A percentile compares a stretch with the other conserved stretches of the same genome.
Evolutionary conservation across 352 stramenopile genomes (phyloP).

Genomic region (Globisporangium paroecandrum): DNA sequence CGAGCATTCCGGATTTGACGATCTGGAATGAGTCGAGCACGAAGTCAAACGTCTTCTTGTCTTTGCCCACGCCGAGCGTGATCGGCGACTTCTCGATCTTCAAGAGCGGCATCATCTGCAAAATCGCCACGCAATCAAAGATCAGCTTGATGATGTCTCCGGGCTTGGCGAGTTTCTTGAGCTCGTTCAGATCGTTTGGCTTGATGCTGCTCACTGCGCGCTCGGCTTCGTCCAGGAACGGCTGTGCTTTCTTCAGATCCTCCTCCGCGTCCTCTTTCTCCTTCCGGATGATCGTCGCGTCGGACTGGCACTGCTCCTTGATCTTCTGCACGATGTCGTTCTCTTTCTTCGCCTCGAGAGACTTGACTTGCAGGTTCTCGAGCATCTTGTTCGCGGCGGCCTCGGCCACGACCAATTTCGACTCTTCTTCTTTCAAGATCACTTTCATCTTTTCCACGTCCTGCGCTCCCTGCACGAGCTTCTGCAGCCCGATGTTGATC

Average conservation of each 20-base stretch:
- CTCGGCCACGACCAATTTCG: slow-evolving; percentile 82
- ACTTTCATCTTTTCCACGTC: slow-evolving; percentile 91
- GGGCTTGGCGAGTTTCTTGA: slow-evolving; percentile 90
- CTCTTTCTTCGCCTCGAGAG: slow-evolving; percentile 88
- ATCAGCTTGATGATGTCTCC: slow-evolving; percentile 92
- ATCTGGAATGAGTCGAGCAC: slow-evolving; percentile 85
- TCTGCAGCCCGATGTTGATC: slow-evolving; percentile 87
- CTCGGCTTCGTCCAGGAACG: slow-evolving; percentile 89
- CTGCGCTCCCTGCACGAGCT: slow-evolving; percentile 80
- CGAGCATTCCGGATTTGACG: slow-evolving; percentile 81
- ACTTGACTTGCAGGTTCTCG: slow-evolving; percentile 72
- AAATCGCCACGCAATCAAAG: slow-evolving; percentile 88
- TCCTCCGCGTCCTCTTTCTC: slow-evolving; percentile 88
- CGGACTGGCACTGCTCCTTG: slow-evolving; percentile 79
- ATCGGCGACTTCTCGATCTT: slow-evolving; percentile 61
- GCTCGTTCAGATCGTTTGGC: slow-evolving; percentile 88
- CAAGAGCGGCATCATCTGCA: slow-evolving; percentile 84
- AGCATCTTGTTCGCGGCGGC: slow-evolving; percentile 82
- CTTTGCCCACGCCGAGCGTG: slow-evolving; percentile 76
- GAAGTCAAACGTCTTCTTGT: slow-evolving; percentile 86
- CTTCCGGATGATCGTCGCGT: slow-evolving; percentile 70
- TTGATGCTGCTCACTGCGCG: slow-evolving; percentile 85
- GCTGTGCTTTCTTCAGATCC: slow-evolving; percentile 87
- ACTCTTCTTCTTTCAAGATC: slow-evolving; percentile 82
- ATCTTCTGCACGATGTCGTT: slow-evolving; percentile 86